Base-by-base conservation (phyloP, 1,284 basidiomycete species). In the Anthracocystis setariae region DNA sequence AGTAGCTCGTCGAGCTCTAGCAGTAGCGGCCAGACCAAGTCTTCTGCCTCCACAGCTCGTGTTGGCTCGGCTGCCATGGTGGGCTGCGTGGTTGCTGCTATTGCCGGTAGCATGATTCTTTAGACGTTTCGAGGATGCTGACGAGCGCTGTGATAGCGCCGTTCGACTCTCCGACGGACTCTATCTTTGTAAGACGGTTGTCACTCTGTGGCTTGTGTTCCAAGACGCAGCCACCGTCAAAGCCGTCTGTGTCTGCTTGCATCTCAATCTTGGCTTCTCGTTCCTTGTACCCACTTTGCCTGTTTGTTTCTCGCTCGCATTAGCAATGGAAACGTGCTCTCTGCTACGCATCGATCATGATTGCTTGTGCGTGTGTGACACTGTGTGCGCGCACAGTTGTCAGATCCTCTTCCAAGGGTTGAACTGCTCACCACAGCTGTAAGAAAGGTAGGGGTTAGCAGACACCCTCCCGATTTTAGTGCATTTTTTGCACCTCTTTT, bases 41-140 rank as follows among this genome's bases (percentile, higher is more conserved):
- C 59, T n/a, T 63, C 59, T 24, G 45, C 67, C 12, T 40, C 47
- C 40, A 44, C 37, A n/a, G 44, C 38, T 1, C 54, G 55, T 18
- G 18, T 63, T 20, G 60, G 54, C 17, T 50, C 69, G 27, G 64
- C 69, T 46, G 69, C 59, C 25, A 47, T 67, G 49, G 43, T 71
- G 8, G 62, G 58, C 8, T 58, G 57, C 46, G 54, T 66, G 10
- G 51, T 71, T n/a, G 68, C 58, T 46, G 62, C 53, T 5, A 45
- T 67, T 15, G 58, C 57, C 20, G 53, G 64, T n/a, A 53, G 53
- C 20, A 24, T 67, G 53, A 57, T 67, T 21, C 33, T 61, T 46
- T 67, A 43, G 47, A 37, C 29, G 39, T 20, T 15, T 1, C 40
- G 1, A 37, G 35, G 15, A 37, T 29, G 29, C 29, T 29, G 29